Percentiles rank a stretch among this genome's conserved stretches.
Evolutionary conservation across 1,284 basidiomycete genomes (phyloP).

Genomic region (Abortiporus biennis): DNA sequence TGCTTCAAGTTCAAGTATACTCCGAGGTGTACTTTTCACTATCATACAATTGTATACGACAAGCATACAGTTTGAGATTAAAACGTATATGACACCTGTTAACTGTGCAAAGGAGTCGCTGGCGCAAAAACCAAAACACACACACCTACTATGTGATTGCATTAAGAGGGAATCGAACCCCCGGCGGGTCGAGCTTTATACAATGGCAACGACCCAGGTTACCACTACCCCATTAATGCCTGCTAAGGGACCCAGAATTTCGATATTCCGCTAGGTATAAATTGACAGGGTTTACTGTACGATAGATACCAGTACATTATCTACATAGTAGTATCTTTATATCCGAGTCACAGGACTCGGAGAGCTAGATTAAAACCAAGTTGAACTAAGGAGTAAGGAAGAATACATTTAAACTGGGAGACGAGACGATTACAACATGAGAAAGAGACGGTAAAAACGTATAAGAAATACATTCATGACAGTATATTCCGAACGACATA

Average conservation of each 20-base stretch:
- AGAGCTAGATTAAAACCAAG: too few species aligned
- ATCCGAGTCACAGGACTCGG: too few species aligned
- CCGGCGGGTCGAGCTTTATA: neutral
- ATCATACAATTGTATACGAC: neutral
- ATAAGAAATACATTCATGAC: neutral
- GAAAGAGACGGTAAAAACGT: neutral
- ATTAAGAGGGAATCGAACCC: neutral
- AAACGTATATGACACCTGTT: neutral
- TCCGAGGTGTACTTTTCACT: neutral
- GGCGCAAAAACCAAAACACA: neutral
- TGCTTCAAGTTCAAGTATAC: too few species aligned
- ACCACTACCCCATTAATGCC: conserved; percentile 11
- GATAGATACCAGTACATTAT: too few species aligned
- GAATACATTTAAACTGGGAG: neutral
- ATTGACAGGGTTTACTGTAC: too few species aligned
- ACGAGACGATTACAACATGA: neutral
- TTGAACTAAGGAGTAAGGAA: too few species aligned
- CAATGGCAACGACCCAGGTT: conserved; percentile 10
- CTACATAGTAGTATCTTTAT: too few species aligned
- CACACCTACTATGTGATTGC: neutral
- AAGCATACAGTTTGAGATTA: neutral
- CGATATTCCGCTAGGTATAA: too few species aligned
- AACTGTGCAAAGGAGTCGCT: neutral
- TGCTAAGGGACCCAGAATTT: too few species aligned
- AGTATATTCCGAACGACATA: conserved; percentile 2